phyloP scores from a whole-genome alignment of 2,329 filamentous ascomycete genomes.

The Aspergillus brasiliensis region DNA sequence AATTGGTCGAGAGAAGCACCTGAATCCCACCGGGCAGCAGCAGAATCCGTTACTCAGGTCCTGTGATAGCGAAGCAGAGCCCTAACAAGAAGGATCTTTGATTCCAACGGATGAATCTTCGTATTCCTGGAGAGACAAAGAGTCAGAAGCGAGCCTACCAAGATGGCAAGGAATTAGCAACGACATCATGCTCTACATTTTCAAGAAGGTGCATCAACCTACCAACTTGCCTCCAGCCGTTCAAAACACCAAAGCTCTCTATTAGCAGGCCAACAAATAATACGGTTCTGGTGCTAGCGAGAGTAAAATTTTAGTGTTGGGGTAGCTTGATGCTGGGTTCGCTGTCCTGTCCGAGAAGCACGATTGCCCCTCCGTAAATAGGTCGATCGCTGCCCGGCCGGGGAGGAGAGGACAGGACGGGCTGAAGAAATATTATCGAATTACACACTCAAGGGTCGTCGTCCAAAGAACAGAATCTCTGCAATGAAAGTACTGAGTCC shows the following conservation, averaged over 20 bases:
- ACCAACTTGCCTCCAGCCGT: background rate
- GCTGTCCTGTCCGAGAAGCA: background rate
- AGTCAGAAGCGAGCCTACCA: background rate
- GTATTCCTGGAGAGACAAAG: background rate
- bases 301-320: background rate
- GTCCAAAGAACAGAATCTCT: constrained; percentile 11
- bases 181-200: background rate
- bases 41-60: background rate
- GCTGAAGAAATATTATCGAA: background rate
- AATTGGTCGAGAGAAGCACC: background rate
- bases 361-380: background rate
- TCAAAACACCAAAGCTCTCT: background rate
- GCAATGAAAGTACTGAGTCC: constrained; percentile 14
- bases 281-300: background rate
- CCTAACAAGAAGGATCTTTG: background rate
- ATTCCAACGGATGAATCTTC: background rate
- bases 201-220: background rate
- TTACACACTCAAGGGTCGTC: constrained; percentile 2
- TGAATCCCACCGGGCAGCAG: background rate
- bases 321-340: background rate
- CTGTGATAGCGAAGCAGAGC: background rate
- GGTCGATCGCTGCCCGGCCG: background rate
- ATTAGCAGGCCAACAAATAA: background rate
- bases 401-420: background rate
- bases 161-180: background rate